Percentiles rank a stretch among this genome's conserved stretches.
Conservation (phyloP, 495 filamentous ascomycete species). For the Daldinia grandis region DNA sequence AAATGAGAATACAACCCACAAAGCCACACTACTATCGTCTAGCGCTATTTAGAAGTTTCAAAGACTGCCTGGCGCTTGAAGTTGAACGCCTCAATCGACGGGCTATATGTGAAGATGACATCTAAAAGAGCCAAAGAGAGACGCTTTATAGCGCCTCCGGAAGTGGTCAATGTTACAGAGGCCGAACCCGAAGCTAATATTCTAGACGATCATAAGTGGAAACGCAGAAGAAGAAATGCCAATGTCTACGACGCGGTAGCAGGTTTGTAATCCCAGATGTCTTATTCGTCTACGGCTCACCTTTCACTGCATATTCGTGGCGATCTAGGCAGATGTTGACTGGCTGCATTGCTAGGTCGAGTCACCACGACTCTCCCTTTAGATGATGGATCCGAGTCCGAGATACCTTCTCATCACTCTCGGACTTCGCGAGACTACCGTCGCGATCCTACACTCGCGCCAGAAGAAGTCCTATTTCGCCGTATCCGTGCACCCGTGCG, state of each 20-base stretch:
- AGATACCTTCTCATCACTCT: constrained; percentile 46
- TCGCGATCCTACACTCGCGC: constrained; percentile 62
- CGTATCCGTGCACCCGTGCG: constrained; percentile 66
- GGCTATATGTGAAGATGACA: constrained; percentile 23
- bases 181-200: constrained; percentile 15
- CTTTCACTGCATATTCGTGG: constrained; percentile 45
- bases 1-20: constrained; percentile 4
- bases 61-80: not conserved
- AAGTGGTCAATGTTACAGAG: constrained; percentile 8
- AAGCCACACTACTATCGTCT: not conserved
- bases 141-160: constrained; percentile 11
- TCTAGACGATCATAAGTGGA: constrained; percentile 17
- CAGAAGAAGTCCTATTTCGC: constrained; percentile 80
- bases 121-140: constrained; percentile 23
- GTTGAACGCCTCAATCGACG: not conserved
- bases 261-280: constrained; percentile 54
- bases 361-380: constrained; percentile 22
- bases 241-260: constrained; percentile 85
- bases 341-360: constrained; percentile 13
- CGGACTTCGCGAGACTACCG: constrained; percentile 60
- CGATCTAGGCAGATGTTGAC: not conserved
- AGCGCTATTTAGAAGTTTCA: not conserved
- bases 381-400: constrained; percentile 35
- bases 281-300: constrained; percentile 41
- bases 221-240: constrained; percentile 44